phyloP scores from a whole-genome alignment of 2,329 filamentous ascomycete species.

The Pezicula rhizophila region DNA sequence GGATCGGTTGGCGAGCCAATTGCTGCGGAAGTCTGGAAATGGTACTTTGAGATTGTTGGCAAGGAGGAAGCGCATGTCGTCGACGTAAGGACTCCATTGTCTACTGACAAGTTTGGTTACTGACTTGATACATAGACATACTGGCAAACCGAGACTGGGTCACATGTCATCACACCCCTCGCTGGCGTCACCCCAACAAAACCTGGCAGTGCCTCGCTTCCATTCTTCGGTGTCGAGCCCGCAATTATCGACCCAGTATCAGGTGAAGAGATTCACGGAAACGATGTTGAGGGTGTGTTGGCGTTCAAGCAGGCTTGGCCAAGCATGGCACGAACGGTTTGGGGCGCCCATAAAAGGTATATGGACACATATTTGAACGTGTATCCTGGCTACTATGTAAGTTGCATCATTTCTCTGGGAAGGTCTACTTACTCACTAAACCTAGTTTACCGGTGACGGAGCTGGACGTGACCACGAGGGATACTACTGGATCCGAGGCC shows the following conservation, averaged over 20 bases:
- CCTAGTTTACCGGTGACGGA: constrained; percentile 82
- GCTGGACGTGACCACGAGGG: constrained; percentile 95
- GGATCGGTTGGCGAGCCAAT: constrained; percentile 97
- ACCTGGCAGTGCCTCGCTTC: constrained; percentile 89
- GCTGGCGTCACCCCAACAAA: constrained; percentile 94
- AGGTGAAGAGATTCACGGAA: constrained; percentile 86
- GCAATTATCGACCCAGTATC: constrained; percentile 96
- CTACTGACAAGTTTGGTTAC: constrained; percentile 20
- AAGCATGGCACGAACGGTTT: constrained; percentile 96
- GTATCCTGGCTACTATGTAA: constrained; percentile 95
- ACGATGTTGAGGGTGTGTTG: constrained; percentile 94
- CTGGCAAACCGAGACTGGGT: constrained; percentile 99
- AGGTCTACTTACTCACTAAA: constrained; percentile 8
- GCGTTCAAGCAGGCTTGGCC: constrained; percentile 95
- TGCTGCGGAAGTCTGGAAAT: constrained; percentile 97
- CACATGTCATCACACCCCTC: constrained; percentile 88
- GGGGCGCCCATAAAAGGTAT: constrained; percentile 95
- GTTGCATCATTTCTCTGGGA: constrained; percentile 30
- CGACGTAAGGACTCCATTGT: constrained; percentile 61
- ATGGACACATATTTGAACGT: constrained; percentile 98
- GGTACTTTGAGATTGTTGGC: constrained; percentile 94
- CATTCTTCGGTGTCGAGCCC: constrained; percentile 97
- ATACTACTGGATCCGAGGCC: constrained; percentile 99
- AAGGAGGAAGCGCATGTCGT: constrained; percentile 90
- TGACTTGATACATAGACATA: constrained; percentile 62